Base-by-base conservation (phyloP, 352 stramenopile genomes). In the Phytophthora podocarpi region DNA sequence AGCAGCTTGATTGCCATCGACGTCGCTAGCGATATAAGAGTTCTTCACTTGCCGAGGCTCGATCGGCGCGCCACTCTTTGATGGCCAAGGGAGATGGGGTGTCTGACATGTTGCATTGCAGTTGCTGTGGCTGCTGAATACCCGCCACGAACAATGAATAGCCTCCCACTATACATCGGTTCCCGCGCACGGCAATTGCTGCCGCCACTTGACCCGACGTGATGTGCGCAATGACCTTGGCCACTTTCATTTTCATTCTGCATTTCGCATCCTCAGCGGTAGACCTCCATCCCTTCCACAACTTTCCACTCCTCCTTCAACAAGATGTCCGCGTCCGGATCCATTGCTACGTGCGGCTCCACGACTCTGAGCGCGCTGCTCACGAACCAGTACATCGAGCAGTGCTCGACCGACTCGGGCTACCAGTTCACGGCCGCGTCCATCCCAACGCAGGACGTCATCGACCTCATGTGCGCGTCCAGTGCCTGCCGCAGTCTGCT, bases 381-480 rank as follows among this genome's bases (percentile, higher is more conserved):
- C 16, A 70, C 55, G 13, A 35, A 78, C 64, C 36, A 64, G 27
- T 59, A 72, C 64, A 54, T 72, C 34, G 2, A 49, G 6, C 51
- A 66, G 36, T 78, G 69, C 64, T 36, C 50, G 1, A 59, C 45
- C 10, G 64, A 78, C 51, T 78, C 69, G 21, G 69, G 69, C 46
- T 78, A 78, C 51, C 16, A 20, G 31, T 78, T 78, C 54, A 55
- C 64, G 41, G 30, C 31, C 8, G 69, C 59, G 5, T 48, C 30
- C n/a, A 47, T 72, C 45, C 70, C 70, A 7, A 65, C 60, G 11
- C 31, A 59, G 32, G 46, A 64, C 5, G 41, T 67, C 21, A 67
- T 70, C n/a, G 53, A 66, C 20, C 49, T 52, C 31, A 75, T 78
- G 70, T 78, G 65, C 43, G 57, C 56, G 4, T 67, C 52, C 4